phyloP scores from a whole-genome alignment of 106 monocot genomes.

The Dendrobium catenatum region DNA sequence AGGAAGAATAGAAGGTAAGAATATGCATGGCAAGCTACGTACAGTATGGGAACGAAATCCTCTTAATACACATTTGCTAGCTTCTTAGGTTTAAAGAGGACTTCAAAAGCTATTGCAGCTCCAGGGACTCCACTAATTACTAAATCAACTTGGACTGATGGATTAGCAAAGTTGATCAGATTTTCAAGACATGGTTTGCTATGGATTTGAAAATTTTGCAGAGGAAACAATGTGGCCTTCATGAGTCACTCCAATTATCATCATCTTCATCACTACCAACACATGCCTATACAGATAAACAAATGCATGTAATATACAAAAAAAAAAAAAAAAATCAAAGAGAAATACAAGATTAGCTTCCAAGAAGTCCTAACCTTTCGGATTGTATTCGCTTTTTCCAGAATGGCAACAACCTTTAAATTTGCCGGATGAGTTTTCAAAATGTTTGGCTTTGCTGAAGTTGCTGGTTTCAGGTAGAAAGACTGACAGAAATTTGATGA shows the following conservation, averaged over 20 bases:
- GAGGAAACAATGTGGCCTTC: background rate
- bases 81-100: background rate
- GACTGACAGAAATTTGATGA: conserved; percentile 35
- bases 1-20: background rate
- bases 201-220: conserved; percentile 3
- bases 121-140: background rate
- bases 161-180: background rate
- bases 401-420: conserved; percentile 82
- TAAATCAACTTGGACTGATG: background rate
- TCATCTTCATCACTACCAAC: conserved; percentile 87
- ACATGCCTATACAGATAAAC: conserved; percentile 49
- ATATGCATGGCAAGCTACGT: conserved; percentile 1
- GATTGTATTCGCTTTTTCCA: conserved; percentile 94
- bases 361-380: conserved; percentile 43
- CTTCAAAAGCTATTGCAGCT: background rate
- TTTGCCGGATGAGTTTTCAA: conserved; percentile 55
- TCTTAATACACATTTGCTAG: background rate
- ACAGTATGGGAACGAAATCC: background rate
- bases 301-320: background rate
- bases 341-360: background rate
- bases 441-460: conserved; percentile 30
- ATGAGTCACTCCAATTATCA: conserved; percentile 56
- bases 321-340: background rate
- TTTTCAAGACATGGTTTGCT: background rate
- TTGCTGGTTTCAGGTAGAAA: conserved; percentile 74